Conservation (phyloP, 441 rosid species). For the Populus hybrid region DNA sequence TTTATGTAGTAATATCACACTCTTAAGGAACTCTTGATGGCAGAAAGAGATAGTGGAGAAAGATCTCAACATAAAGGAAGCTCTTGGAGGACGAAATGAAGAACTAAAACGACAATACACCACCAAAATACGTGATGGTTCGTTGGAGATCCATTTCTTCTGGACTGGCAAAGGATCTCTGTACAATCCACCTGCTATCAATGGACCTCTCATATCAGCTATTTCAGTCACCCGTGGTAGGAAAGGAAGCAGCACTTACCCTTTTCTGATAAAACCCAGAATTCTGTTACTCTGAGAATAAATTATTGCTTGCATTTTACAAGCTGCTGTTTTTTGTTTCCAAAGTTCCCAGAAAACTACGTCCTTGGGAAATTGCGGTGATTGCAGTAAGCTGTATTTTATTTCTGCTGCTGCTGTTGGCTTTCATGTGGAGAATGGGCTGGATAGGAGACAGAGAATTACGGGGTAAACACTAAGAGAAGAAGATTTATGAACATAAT, state of each 20-base stretch:
- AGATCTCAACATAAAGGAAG: too few species aligned
- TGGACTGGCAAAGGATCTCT: constrained; percentile 5
- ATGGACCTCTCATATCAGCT: constrained; percentile 8
- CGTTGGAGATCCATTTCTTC: background rate
- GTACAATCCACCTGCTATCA: background rate
- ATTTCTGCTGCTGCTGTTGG: background rate
- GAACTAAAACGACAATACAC: background rate
- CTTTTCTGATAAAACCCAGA: background rate
- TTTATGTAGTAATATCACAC: too few species aligned
- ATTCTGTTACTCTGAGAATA: background rate
- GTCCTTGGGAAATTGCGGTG: background rate
- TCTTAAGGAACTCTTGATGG: too few species aligned
- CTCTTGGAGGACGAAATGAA: background rate
- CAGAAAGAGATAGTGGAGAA: too few species aligned
- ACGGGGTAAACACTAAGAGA: background rate
- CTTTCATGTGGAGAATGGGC: constrained; percentile 17
- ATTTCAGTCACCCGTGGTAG: background rate
- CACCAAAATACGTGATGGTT: background rate
- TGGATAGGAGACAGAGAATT: constrained; percentile 6
- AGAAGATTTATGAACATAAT: background rate
- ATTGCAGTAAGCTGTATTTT: background rate
- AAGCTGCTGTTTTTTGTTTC: background rate
- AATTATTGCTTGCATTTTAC: background rate
- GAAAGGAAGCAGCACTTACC: background rate
- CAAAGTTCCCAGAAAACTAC: background rate